phyloP scores from a whole-genome alignment of 345 rosid species.

The Eutrema japonicum region DNA sequence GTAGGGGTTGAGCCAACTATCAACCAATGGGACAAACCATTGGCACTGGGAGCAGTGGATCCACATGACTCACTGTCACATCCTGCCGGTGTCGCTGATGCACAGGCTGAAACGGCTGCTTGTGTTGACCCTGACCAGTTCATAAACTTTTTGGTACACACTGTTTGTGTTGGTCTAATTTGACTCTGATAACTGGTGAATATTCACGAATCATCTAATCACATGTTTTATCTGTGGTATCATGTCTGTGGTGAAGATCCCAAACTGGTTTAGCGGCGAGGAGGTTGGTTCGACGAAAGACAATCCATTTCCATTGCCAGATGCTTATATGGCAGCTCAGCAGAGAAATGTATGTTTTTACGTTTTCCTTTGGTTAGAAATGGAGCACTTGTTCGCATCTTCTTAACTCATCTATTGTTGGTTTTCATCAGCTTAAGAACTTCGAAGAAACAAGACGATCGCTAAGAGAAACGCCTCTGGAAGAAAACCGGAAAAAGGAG shows the following conservation, averaged over 20 bases:
- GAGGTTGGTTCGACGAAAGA: constrained; percentile 69
- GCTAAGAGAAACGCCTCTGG: constrained; percentile 76
- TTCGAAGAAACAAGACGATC: constrained; percentile 76
- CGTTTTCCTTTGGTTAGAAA: neutral
- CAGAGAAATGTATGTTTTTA: constrained; percentile 70
- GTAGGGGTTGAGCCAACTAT: constrained; percentile 76
- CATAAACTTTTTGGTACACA: constrained; percentile 81
- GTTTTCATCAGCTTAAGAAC: constrained; percentile 64
- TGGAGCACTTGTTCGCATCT: neutral
- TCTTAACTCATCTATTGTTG: neutral
- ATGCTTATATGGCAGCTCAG: constrained; percentile 67
- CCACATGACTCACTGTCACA: constrained; percentile 96
- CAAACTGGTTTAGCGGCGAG: constrained; percentile 87
- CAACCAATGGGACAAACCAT: constrained; percentile 92
- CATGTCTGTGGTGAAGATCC: constrained; percentile 61
- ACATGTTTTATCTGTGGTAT: constrained; percentile 13
- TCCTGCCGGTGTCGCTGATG: constrained; percentile 97
- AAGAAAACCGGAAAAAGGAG: constrained; percentile 88
- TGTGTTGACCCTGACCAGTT: constrained; percentile 90
- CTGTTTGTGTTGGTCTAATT: neutral
- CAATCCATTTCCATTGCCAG: constrained; percentile 89
- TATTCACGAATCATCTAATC: constrained; percentile 18
- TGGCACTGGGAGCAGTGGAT: constrained; percentile 85
- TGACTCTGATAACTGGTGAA: constrained; percentile 1
- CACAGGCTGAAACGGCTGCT: constrained; percentile 85